Evolutionary conservation across 768 basidiomycete species (phyloP), one percentile per base, ranked within the genome.

Genomic region (Pholiota molesta): DNA sequence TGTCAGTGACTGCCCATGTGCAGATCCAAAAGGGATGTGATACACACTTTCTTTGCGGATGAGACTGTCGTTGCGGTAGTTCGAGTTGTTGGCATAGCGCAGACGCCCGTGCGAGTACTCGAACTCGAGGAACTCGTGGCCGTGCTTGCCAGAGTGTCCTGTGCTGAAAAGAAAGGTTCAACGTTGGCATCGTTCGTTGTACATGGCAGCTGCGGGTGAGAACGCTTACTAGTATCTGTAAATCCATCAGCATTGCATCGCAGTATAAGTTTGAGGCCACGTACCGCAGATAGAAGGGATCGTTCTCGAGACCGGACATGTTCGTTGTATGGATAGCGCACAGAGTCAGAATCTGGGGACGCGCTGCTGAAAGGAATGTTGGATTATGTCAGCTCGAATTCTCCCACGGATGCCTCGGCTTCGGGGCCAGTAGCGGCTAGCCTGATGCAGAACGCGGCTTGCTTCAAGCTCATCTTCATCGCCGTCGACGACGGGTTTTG

Each of bases 31-130:
- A 49, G 53, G 39, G 40, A 33, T 28, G 57, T 45, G 29, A 2
- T 60, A 84, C 94, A 70, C 68, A 97, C 96, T 97, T 78, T 99
- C 97, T 92, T 99, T 99, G 64, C 97, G 87, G 73, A 99, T 99
- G 53, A 99, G 79, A 74, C 90, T 92, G 78, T 99, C 97, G 69
- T 99, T 99, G 33, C 97, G 81, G 78, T 99, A 99, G 77, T 99
- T 99, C 10, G 97, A 98, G 82, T 99, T 99, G 82, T 99, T 97
- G 64, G 97, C 97, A 74, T 99, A 99, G 67, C 97, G 87, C 59
- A 99, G 84, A 66, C 97, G 90, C 40, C 97, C 97, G 79, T 96
- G 93, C 14, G 94, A 91, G 79, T 98, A 98, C 75, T 99, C 97
- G 70, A 99, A 99, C 74, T 99, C 97, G 51, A 99, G 83, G 75